Conservation (phyloP, 2,329 filamentous ascomycete genomes). For the Ophiostoma piceae region DNA sequence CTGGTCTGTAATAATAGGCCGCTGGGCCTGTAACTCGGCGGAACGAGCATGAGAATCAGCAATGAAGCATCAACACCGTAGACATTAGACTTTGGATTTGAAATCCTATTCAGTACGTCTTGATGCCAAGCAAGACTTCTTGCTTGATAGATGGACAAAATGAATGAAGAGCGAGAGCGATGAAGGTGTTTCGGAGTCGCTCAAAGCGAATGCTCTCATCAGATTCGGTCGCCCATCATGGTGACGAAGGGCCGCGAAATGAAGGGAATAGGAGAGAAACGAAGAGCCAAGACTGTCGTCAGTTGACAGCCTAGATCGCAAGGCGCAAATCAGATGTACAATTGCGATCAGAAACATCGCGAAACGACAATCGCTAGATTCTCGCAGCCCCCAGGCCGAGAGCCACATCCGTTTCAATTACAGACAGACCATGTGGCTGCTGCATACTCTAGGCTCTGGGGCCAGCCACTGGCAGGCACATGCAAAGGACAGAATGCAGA, state of each 20-base stretch:
- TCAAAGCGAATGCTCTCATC: no score
- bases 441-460: background rate
- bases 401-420: background rate
- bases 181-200: no score
- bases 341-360: background rate
- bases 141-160: background rate
- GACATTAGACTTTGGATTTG: background rate
- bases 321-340: background rate
- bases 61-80: background rate
- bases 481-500: background rate
- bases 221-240: background rate
- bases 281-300: background rate
- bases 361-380: background rate
- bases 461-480: background rate
- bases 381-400: background rate
- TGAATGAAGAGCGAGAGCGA: no score
- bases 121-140: background rate
- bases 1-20: conserved; percentile 19
- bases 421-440: background rate
- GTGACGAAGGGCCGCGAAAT: background rate
- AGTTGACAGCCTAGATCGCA: background rate
- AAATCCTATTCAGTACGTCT: background rate
- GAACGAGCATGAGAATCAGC: background rate
- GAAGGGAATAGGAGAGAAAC: background rate
- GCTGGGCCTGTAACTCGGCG: no score